Conservation (phyloP, 2,329 filamentous ascomycete species). For the Sporothrix pseudoabietina region DNA sequence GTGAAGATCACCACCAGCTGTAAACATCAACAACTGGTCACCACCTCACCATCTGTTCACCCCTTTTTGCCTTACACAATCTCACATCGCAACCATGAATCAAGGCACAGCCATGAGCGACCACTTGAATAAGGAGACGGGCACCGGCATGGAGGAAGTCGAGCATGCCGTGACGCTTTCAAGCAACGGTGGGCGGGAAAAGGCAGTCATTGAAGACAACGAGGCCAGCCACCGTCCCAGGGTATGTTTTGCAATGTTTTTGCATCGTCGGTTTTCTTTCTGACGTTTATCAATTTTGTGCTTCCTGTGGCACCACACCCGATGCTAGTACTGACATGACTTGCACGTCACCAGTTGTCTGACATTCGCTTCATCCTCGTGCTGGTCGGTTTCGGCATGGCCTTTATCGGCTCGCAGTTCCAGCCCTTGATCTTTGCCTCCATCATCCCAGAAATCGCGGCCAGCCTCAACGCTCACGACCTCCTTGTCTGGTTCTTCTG, state of each 20-base stretch:
- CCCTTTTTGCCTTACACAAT: neutral
- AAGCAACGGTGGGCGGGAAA: neutral
- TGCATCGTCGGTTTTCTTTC: neutral
- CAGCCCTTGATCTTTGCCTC: conserved; percentile 8
- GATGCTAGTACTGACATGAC: neutral
- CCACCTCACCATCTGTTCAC: neutral
- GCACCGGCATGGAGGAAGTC: neutral
- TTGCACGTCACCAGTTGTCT: neutral
- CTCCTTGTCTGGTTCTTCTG: conserved; percentile 19
- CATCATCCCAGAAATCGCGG: neutral
- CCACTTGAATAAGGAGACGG: neutral
- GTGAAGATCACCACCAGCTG: neutral
- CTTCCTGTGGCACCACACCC: neutral
- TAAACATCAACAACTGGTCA: neutral
- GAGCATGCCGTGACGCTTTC: neutral
- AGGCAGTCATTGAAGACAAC: neutral
- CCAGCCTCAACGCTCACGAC: neutral
- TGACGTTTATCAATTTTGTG: neutral
- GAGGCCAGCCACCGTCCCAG: neutral
- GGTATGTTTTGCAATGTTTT: neutral
- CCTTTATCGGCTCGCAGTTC: conserved; percentile 24
- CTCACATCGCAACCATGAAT: neutral
- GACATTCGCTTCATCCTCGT: conserved; percentile 18
- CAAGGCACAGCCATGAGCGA: neutral
- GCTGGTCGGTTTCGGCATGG: conserved; percentile 20